These are phyloP conservation scores for Monoraphidium neglectum DNA, from an alignment of 139 green algal species.

Conservation along the genomic window DNA sequence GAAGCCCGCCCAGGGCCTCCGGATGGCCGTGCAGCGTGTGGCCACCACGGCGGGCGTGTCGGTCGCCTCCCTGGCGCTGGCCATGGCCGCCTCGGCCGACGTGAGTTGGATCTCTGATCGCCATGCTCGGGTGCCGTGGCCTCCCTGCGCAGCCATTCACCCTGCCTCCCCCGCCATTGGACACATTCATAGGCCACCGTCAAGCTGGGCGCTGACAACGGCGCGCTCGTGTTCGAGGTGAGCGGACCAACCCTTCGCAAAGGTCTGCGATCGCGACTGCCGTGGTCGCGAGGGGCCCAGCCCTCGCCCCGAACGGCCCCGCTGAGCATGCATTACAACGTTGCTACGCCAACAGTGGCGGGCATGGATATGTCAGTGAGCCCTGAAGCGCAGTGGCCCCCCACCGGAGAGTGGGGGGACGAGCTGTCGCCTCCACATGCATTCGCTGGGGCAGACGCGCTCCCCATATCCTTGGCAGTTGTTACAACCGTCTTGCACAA, in stretches of 20 bases:
- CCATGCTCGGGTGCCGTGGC: too few relatives aligned
- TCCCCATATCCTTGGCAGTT: too few relatives aligned
- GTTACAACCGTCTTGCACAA: too few relatives aligned
- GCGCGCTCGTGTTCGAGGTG: constrained; percentile 75
- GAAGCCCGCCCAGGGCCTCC: constrained; percentile 35
- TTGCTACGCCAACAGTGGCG: too few relatives aligned
- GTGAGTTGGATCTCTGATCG: constrained; percentile 6
- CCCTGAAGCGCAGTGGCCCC: too few relatives aligned
- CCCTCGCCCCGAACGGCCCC: too few relatives aligned
- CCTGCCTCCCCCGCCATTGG: background rate
- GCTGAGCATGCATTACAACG: too few relatives aligned
- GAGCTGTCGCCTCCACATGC: constrained; percentile 10
- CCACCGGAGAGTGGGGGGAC: too few relatives aligned
- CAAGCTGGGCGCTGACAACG: constrained; percentile 83
- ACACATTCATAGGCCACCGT: constrained; percentile 51
- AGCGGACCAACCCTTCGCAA: too few relatives aligned
- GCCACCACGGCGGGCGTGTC: constrained; percentile 63
- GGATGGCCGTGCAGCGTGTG: constrained; percentile 29
- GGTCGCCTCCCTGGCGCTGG: constrained; percentile 70
- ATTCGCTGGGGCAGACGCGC: constrained; percentile 53
- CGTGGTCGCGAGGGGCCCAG: too few relatives aligned
- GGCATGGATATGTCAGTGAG: too few relatives aligned
- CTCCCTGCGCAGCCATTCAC: background rate
- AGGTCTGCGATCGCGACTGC: too few relatives aligned
- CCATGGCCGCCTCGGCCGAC: constrained; percentile 64